phyloP scores from a whole-genome alignment of 2,329 filamentous ascomycete species.

The Colletotrichum coccodes region DNA sequence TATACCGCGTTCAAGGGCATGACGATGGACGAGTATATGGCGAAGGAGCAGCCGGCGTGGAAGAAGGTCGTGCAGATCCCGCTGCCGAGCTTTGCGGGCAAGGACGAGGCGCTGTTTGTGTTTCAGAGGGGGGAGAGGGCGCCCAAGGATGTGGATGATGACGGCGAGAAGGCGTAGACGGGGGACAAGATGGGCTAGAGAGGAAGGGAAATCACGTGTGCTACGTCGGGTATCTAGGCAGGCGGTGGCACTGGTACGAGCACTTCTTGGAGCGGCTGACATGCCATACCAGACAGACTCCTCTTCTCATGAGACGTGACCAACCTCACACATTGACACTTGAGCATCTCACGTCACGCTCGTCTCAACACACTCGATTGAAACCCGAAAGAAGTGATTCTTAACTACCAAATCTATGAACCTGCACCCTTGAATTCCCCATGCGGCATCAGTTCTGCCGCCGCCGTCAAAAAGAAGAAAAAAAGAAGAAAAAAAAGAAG shows the following conservation, averaged over 20 bases:
- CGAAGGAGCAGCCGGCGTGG: constrained; percentile 65
- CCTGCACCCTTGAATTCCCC: neutral
- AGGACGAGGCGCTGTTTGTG: constrained; percentile 79
- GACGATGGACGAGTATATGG: constrained; percentile 75
- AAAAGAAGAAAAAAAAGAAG: neutral
- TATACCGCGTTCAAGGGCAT: constrained; percentile 75
- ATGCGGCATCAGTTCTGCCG: neutral
- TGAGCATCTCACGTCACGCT: no score
- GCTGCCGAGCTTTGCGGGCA: constrained; percentile 79
- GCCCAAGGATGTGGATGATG: constrained; percentile 29
- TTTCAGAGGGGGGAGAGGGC: constrained; percentile 63
- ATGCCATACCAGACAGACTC: no score
- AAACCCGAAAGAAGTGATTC: neutral
- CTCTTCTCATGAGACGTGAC: no score
- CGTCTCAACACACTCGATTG: neutral
- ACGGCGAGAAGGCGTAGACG: neutral
- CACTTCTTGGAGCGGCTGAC: no score
- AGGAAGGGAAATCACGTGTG: neutral
- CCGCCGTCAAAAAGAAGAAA: neutral
- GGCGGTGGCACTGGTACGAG: no score
- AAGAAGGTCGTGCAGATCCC: constrained; percentile 71
- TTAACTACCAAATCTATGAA: constrained; percentile 8
- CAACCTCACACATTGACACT: no score
- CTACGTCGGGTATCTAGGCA: no score
- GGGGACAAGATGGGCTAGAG: no score